Conservation (phyloP, 805 yeast species). For the Tetrapisispora fleetii region DNA sequence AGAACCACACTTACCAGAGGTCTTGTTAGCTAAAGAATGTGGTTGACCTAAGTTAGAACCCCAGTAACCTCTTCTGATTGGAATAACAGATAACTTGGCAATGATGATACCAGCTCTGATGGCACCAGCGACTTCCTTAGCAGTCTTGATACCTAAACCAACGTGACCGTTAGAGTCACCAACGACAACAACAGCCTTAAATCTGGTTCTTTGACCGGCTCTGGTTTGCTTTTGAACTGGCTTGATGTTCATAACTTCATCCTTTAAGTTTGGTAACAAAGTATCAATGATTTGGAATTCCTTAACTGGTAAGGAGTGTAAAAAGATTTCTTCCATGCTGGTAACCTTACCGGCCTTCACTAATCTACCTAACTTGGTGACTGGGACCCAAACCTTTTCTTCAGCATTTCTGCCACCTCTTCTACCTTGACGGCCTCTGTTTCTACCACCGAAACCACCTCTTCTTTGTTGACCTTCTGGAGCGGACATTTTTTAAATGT, state of each 20-base stretch:
- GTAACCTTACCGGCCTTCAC: conserved; percentile 97
- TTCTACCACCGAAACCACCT: conserved; percentile 46
- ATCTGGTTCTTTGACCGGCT: conserved; percentile 99
- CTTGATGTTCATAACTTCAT: conserved; percentile 99
- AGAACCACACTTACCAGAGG: conserved; percentile 99
- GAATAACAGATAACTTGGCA: conserved; percentile 97
- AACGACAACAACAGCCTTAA: conserved; percentile 99
- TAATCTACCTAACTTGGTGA: conserved; percentile 99
- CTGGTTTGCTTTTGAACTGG: conserved; percentile 99
- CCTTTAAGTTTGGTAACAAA: conserved; percentile 90
- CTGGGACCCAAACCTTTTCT: conserved; percentile 99
- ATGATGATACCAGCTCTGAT: conserved; percentile 99
- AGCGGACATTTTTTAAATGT: conserved; percentile 30
- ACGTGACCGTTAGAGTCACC: conserved; percentile 99
- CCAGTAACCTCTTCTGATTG: conserved; percentile 99
- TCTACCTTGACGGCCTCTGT: conserved; percentile 51
- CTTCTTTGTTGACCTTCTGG: conserved; percentile 34
- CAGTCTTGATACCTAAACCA: conserved; percentile 99
- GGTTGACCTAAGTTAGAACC: conserved; percentile 99
- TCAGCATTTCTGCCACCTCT: conserved; percentile 79
- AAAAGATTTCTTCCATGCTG: conserved; percentile 95
- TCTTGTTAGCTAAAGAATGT: conserved; percentile 96
- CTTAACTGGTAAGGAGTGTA: conserved; percentile 98
- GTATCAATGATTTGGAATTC: conserved; percentile 98
- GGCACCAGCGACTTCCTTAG: conserved; percentile 99